phyloP scores from a whole-genome alignment of 495 filamentous ascomycete species.

The Penicillium paxilli region DNA sequence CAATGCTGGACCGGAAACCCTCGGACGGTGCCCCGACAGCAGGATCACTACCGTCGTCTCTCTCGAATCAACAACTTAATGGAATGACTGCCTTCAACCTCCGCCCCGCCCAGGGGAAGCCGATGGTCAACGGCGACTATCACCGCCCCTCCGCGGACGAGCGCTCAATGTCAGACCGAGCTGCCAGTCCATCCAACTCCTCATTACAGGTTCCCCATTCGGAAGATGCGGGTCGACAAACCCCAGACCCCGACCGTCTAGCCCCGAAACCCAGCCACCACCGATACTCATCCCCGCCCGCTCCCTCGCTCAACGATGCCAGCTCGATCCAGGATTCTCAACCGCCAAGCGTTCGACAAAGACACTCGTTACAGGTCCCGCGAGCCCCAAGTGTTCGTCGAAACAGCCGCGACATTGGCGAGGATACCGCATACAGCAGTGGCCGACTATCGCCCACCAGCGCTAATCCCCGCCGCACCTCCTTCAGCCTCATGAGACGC shows the following conservation, averaged over 20 bases:
- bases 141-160: conserved; percentile 37
- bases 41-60: conserved; percentile 30
- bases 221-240: conserved; percentile 38
- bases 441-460: conserved; percentile 84
- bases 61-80: conserved; percentile 35
- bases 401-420: conserved; percentile 55
- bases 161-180: conserved; percentile 26
- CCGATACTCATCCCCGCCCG: conserved; percentile 75
- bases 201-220: conserved; percentile 35
- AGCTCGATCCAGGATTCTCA: conserved; percentile 44
- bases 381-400: conserved; percentile 52
- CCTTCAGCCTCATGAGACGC: conserved; percentile 74
- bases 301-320: conserved; percentile 47
- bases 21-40: conserved; percentile 33
- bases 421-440: conserved; percentile 66
- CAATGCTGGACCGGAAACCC: conserved; percentile 36
- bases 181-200: conserved; percentile 27
- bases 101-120: conserved; percentile 33
- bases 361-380: conserved; percentile 89
- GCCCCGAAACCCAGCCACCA: conserved; percentile 49
- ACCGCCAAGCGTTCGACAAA: conserved; percentile 63
- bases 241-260: conserved; percentile 42
- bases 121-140: conserved; percentile 43
- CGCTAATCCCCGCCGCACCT: conserved; percentile 67
- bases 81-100: conserved; percentile 24